These are phyloP conservation scores for cucumber (Cucumis sativus) DNA, from an alignment of 306 rosid species.

Conservation along the genomic window Cucumber_9930_V3 NC_026659.2:6132501-6133000, in stretches of 20 bases:
- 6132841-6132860: slow-evolving; percentile 92
- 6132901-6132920: slow-evolving; percentile 1
- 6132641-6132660: neutral
- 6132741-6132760: neutral
- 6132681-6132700: neutral
- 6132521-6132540: neutral
- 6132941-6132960: no score
- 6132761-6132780: neutral
- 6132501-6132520: neutral
- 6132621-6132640: neutral
- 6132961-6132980: no score
- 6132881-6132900: slow-evolving; percentile 83
- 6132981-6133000: no score
- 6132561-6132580: neutral
- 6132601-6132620: neutral
- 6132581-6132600: neutral
- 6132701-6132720: neutral
- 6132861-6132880: slow-evolving; percentile 77
- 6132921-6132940: neutral
- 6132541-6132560: neutral
- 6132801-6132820: slow-evolving; percentile 94
- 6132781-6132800: slow-evolving; percentile 43
- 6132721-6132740: neutral
- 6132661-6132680: neutral
- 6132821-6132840: slow-evolving; percentile 95